These are phyloP conservation scores for Lachancea mirantina DNA, from an alignment of 805 yeast species.

Conservation along the genomic window DNA sequence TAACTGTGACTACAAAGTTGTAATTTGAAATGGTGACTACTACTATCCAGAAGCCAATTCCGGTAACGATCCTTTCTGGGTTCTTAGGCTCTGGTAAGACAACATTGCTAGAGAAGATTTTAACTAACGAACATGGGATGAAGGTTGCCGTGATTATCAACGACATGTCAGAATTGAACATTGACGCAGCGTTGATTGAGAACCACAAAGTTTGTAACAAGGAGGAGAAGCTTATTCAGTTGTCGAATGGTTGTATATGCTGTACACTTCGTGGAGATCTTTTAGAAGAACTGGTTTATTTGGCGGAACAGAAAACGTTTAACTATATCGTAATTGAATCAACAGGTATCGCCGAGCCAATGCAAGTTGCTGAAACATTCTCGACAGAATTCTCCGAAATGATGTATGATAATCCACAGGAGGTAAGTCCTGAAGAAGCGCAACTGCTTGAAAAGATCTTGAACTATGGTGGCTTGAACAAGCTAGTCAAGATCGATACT, in stretches of 20 bases:
- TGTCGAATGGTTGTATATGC: slow-evolving; percentile 44
- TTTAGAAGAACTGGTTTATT: slow-evolving; percentile 35
- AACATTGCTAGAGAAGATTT: slow-evolving; percentile 38
- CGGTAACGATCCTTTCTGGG: slow-evolving; percentile 42
- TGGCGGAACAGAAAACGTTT: slow-evolving; percentile 32
- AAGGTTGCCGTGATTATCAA: slow-evolving; percentile 42
- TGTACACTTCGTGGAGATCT: slow-evolving; percentile 43
- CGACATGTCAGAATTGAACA: slow-evolving; percentile 38
- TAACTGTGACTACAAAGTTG: no score
- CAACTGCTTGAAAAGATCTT: slow-evolving; percentile 20
- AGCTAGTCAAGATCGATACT: slow-evolving; percentile 37
- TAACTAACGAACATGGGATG: slow-evolving; percentile 35
- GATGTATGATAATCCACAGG: slow-evolving; percentile 25
- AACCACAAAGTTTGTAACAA: slow-evolving; percentile 35
- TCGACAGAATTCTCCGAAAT: slow-evolving; percentile 36
- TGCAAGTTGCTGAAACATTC: slow-evolving; percentile 46
- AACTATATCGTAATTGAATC: slow-evolving; percentile 41
- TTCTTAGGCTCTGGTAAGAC: slow-evolving; percentile 44
- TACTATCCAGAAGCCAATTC: slow-evolving; percentile 32
- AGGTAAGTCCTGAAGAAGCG: slow-evolving; percentile 20
- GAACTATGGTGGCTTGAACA: slow-evolving; percentile 36
- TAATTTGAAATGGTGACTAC: no score
- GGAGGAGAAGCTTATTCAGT: slow-evolving; percentile 38
- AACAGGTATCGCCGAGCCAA: slow-evolving; percentile 43
- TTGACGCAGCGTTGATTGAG: slow-evolving; percentile 37